Evolutionary conservation across 2,329 filamentous ascomycete genomes (phyloP).

Genomic region (Aureobasidium sp.): DNA sequence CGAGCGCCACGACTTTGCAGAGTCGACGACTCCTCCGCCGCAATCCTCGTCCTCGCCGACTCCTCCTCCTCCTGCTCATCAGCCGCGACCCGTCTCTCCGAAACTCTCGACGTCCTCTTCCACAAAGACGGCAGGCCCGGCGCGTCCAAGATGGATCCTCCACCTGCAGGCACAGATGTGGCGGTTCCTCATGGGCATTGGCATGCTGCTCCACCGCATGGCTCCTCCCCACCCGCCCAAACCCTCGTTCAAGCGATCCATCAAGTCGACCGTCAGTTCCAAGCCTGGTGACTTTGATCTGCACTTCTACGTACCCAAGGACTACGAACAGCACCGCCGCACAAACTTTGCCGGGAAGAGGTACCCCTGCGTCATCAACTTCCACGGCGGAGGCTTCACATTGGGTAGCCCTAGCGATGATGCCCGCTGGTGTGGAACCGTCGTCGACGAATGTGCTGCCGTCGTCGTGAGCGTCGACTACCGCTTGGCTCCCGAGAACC

Average conservation of each 20-base stretch:
- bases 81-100: background rate
- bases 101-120: background rate
- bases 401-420: slow-evolving; percentile 55
- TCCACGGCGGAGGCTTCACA: slow-evolving; percentile 59
- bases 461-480: slow-evolving; percentile 57
- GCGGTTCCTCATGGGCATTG: slow-evolving; percentile 61
- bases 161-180: slow-evolving; percentile 58
- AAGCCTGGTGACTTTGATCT: slow-evolving; percentile 44
- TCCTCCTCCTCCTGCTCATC: background rate
- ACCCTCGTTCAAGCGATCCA: slow-evolving; percentile 52
- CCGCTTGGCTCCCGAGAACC: slow-evolving; percentile 53
- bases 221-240: slow-evolving; percentile 54
- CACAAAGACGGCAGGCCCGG: background rate
- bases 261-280: slow-evolving; percentile 45
- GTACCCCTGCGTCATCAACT: slow-evolving; percentile 55
- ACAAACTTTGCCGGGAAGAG: slow-evolving; percentile 22
- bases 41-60: background rate
- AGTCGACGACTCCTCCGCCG: background rate
- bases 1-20: slow-evolving; percentile 3
- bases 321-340: slow-evolving; percentile 39
- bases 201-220: slow-evolving; percentile 61
- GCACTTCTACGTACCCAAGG: slow-evolving; percentile 55
- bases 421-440: slow-evolving; percentile 50
- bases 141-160: slow-evolving; percentile 46
- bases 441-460: slow-evolving; percentile 50